Evolutionary conservation across 192 early-diverging fungal genomes (phyloP).

Genomic region (Coemansia sp.): DNA sequence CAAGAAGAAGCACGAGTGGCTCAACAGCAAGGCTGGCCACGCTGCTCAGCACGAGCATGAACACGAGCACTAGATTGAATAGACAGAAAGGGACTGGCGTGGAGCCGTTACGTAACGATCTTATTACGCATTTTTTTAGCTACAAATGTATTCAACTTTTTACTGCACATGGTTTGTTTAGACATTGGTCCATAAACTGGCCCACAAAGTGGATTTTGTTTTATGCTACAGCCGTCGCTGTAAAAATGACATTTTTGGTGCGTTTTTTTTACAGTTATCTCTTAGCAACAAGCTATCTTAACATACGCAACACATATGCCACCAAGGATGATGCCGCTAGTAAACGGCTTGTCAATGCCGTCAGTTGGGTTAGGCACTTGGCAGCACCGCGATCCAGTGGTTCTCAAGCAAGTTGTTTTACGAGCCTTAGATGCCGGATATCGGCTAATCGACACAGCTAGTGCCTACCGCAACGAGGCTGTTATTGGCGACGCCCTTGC

Average conservation of each 20-base stretch:
- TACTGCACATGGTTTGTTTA: no score
- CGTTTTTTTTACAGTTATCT: no score
- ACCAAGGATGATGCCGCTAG: not conserved
- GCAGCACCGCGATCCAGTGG: constrained; percentile 34
- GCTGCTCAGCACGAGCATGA: constrained; percentile 25
- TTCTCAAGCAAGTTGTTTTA: constrained; percentile 24
- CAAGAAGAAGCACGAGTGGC: constrained; percentile 49
- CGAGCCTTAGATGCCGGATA: constrained; percentile 30
- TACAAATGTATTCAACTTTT: no score
- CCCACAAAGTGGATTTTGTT: no score
- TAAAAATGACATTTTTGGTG: no score
- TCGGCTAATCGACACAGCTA: constrained; percentile 61
- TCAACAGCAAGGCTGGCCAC: constrained; percentile 53
- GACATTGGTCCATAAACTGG: no score
- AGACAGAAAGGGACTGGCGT: not conserved
- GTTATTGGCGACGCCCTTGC: constrained; percentile 59
- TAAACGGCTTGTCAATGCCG: constrained; percentile 39
- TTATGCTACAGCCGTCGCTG: no score
- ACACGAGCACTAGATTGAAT: constrained; percentile 19
- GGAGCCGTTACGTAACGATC: no score
- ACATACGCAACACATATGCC: not conserved
- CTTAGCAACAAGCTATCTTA: no score
- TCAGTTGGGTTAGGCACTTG: constrained; percentile 39
- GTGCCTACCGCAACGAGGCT: constrained; percentile 67
- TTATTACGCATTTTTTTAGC: no score